phyloP scores from a whole-genome alignment of 2,329 filamentous ascomycete genomes.

The Pyrenophora graminea region DNA sequence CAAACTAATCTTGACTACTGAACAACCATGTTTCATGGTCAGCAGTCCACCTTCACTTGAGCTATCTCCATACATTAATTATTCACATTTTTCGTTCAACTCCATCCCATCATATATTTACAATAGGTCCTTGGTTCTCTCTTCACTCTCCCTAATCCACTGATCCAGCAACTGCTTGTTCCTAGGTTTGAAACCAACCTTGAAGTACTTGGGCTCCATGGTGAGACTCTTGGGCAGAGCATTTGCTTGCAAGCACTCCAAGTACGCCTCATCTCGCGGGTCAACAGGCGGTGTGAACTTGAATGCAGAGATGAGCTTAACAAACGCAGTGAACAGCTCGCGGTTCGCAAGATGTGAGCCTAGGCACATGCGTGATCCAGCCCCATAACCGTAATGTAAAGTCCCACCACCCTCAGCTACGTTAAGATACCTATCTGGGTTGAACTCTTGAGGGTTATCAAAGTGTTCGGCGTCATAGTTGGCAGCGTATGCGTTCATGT shows the following conservation, averaged over 20 bases:
- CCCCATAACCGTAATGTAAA: slow-evolving; percentile 55
- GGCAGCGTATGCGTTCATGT: slow-evolving; percentile 76
- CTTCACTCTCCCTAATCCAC: slow-evolving; percentile 55
- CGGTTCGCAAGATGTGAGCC: slow-evolving; percentile 52
- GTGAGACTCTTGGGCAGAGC: slow-evolving; percentile 54
- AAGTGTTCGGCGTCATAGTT: slow-evolving; percentile 74
- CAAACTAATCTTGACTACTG: no score
- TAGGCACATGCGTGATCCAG: slow-evolving; percentile 53
- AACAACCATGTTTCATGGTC: no score
- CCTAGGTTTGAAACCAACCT: slow-evolving; percentile 53
- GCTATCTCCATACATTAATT: no score
- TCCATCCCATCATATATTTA: slow-evolving; percentile 8
- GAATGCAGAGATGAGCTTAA: slow-evolving; percentile 54
- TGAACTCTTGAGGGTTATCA: slow-evolving; percentile 64
- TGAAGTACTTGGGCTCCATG: slow-evolving; percentile 57
- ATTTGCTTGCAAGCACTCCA: slow-evolving; percentile 54
- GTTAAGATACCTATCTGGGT: slow-evolving; percentile 71
- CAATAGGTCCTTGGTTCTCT: slow-evolving; percentile 49
- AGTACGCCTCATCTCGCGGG: slow-evolving; percentile 47
- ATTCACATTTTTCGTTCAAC: background rate
- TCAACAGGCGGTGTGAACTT: slow-evolving; percentile 50
- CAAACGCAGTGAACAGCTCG: slow-evolving; percentile 53
- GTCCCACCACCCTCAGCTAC: slow-evolving; percentile 51
- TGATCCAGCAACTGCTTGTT: slow-evolving; percentile 48
- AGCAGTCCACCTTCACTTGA: no score